Conservation (phyloP, 139 green algal genomes). For the Chlamydomonas applanata region DNA sequence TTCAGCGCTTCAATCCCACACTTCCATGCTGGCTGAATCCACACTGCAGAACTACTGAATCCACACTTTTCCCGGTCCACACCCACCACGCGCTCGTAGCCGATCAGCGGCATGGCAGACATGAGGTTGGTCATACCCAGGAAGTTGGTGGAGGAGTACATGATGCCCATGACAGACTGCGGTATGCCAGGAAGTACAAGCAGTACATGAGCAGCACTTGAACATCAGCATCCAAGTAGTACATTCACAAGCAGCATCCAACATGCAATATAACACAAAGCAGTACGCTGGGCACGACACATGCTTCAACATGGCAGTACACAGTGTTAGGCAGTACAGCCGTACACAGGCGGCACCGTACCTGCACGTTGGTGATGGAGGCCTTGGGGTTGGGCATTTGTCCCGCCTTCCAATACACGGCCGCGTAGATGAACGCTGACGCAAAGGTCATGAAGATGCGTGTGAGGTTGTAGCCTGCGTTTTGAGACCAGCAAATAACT, state of each 20-base stretch:
- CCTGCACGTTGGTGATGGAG: conserved; percentile 19
- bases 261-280: neutral
- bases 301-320: too few species aligned
- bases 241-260: too few species aligned
- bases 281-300: too few species aligned
- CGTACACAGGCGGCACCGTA: neutral
- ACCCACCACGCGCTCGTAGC: conserved; percentile 33
- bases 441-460: conserved; percentile 18
- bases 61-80: too few species aligned
- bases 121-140: conserved; percentile 43
- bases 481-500: too few species aligned
- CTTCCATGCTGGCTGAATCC: too few species aligned
- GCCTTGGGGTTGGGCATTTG: conserved; percentile 11
- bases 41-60: too few species aligned
- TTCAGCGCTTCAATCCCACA: too few species aligned
- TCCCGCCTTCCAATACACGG: conserved; percentile 26
- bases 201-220: neutral
- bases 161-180: conserved; percentile 29
- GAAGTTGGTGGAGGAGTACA: conserved; percentile 37
- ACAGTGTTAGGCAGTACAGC: neutral
- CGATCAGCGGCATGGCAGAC: conserved; percentile 32
- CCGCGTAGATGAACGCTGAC: conserved; percentile 20
- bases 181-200: too few species aligned
- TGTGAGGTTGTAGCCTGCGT: conserved; percentile 24
- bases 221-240: neutral